Evolutionary conservation across 768 basidiomycete genomes (phyloP), one percentile per base, ranked within the genome.

Genomic region (Mycena amicta): DNA sequence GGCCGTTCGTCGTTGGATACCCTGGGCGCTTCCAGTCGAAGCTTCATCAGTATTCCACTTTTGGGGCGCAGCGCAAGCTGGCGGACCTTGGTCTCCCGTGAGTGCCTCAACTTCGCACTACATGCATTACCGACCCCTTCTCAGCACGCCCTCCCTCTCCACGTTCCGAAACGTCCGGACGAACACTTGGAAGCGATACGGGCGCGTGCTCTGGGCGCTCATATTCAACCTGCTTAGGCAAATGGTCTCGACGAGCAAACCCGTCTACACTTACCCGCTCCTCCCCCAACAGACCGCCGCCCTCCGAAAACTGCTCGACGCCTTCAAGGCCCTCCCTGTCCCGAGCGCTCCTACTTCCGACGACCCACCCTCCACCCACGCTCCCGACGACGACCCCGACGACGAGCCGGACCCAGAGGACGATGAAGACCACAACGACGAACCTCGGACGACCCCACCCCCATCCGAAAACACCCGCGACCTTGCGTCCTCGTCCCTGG

Each of bases 151-250:
- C n/a, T 49, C 25, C 26, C 47, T 49, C 22, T 5, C 28, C 15
- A 28, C 49, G 5, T 57, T 50, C 29, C 50, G 51, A 15, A 28
- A 40, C 1, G 53, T 58, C 18, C 26, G 1, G 5, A 5, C 27
- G 0, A 30, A n/a, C 4, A 53, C 40, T 22, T 58, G 57, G 31
- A 23, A 25, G 20, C 16, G 45, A 1, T 53, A 58, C 27, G 52
- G 51, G n/a, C 43, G 52, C 26, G 46, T 51, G 16, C 49, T 53
- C 52, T 59, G 57, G 57, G 20, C 52, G 5, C 47, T 59, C 8
- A 20, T 50, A 25, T 59, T 59, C 39, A 54, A 53, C 15, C 53
- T 59, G n/a, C 53, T 53, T 20, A 25, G 47, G n/a, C 57, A 59
- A 50, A 27, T 59, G 2, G 5, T 3, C n/a, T 4, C 31, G 5